Base-by-base conservation (phyloP, 1,284 basidiomycete genomes). In the Exobasidium rhododendri region DNA sequence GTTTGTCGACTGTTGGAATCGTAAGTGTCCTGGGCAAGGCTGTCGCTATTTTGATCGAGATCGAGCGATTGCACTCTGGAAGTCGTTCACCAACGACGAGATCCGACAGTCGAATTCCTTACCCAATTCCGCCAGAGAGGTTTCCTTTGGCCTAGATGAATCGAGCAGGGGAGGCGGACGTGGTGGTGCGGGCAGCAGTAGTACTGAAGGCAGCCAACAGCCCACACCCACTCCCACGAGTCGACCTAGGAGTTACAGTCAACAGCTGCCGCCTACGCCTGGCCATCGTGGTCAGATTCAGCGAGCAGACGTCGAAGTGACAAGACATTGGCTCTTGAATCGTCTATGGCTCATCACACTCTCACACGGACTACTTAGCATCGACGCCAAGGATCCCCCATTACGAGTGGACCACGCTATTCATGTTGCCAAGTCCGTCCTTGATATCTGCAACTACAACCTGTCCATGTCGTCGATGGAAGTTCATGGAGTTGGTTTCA, bases 1-100 rank as follows among this genome's bases (percentile, higher is more conserved):
- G 59, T 74, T 74, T 62, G 72, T 74, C 56, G 72, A 74, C 40
- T 74, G 72, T 51, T 74, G 72, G 72, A 74, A 71, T 52, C 51
- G 57, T n/a, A 65, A 68, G 45, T 72, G 70, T 44, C 65, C 66
- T 6, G 70, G 70, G 4, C 61, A 63, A 0, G 68, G 66, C 4
- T 72, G 70, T 31, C 63, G 63, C 35, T 66, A 68, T 43, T 35
- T 72, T 46, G 65, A 69, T 31, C 59, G 65, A 11, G 62, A 66
- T 7, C 17, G 65, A 14, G 70, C 70, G 11, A 28, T 72, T 13
- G 66, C 67, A 65, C 45, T 72, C n/a, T 66, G 69, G 44, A 29
- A 59, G 13, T 66, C 70, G 4, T 70, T 72, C 65, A 68, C 63
- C 46, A 62, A 67, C 50, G 62, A 58, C 52, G 65, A 69, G 22